A percentile compares a stretch with the other conserved stretches of the same genome.
These are phyloP conservation scores for Colletotrichum eleusines DNA, from an alignment of 2,329 filamentous ascomycete genomes.

Conservation along the genomic window DNA sequence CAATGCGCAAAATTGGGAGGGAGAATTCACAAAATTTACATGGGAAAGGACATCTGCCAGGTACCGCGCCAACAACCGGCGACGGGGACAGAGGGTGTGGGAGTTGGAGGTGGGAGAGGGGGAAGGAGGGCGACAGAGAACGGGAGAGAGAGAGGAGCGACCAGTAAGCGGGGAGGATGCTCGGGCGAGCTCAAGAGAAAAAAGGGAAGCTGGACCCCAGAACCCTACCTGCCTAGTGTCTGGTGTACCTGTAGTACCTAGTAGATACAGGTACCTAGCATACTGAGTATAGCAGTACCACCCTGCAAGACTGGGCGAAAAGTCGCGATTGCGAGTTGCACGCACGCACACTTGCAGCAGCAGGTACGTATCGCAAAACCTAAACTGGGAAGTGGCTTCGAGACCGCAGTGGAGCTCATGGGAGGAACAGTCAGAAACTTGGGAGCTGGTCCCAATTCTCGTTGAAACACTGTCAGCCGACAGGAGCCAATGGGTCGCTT, in stretches of 20 bases:
- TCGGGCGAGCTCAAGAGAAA: neutral
- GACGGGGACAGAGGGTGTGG: slow-evolving; percentile 2
- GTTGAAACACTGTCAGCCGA: slow-evolving; percentile 38
- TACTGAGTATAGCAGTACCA: neutral
- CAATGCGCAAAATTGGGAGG: slow-evolving; percentile 23
- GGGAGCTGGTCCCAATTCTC: slow-evolving; percentile 36
- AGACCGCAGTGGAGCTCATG: slow-evolving; percentile 12
- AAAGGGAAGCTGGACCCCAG: slow-evolving; percentile 6
- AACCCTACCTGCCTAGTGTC: neutral
- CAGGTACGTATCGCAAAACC: slow-evolving; percentile 20
- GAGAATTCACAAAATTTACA: slow-evolving; percentile 36
- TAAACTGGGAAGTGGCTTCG: slow-evolving; percentile 29
- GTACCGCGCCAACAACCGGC: slow-evolving; percentile 6
- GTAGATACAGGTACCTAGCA: neutral
- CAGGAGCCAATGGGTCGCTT: slow-evolving; percentile 26
- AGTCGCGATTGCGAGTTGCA: slow-evolving; percentile 3
- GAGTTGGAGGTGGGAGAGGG: neutral
- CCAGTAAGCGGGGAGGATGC: neutral
- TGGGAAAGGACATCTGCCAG: slow-evolving; percentile 18
- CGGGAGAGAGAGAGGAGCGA: neutral
- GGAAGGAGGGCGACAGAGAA: neutral
- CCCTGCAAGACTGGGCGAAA: neutral
- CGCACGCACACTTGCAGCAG: slow-evolving; percentile 16
- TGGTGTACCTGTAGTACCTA: too few relatives aligned
- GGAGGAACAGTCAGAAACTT: slow-evolving; percentile 27